Base-by-base conservation (phyloP, 2,329 filamentous ascomycete genomes). In the Emmonsiellopsis sp. region DNA sequence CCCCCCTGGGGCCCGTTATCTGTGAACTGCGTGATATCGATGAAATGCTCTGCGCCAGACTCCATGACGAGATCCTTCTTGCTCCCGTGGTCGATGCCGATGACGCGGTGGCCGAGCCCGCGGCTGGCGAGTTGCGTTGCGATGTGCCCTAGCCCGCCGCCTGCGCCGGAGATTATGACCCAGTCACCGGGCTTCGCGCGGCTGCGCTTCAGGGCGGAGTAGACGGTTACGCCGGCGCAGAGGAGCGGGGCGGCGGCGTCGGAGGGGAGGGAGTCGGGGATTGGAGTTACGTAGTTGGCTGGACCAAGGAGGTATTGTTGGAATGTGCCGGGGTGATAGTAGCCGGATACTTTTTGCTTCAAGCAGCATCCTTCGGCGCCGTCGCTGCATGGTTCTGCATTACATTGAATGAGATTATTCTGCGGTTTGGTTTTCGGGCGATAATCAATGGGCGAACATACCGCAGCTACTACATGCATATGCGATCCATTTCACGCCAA, bases 311-410 rank as follows among this genome's bases (percentile, higher is more conserved):
- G 78, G 62, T 86, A 87, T 68, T 86, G 82, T 64, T 87, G 84
- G 64, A 87, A 87, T n/a, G 84, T 87, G 39, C 84, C 84, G 0
- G 84, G 84, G 0, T 78, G 81, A 64, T 81, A 85, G 69, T 86
- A 87, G 5, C 84, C 84, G 0, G 78, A 83, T 48, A 87, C 65
- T 62, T 79, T 80, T 55, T 75, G 72, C 42, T 79, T 77, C 58
- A 74, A 70, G 66, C 81, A 84, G 40, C 75, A 67, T 8, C 75
- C 79, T 57, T 83, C 82, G 27, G 74, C 68, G 43, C 78, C 79
- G 10, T 73, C 72, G 51, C 78, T 70, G 62, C 81, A 85, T 55
- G 81, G 68, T 13, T 68, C 62, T 66, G 48, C 31, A 37, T n/a
- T 27, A 10, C 5, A 27, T 27, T 56, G 21, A 27, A 10, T 37